Base-by-base conservation (phyloP, 2,329 filamentous ascomycete genomes). In the Aspergillus aculeatus region DNA sequence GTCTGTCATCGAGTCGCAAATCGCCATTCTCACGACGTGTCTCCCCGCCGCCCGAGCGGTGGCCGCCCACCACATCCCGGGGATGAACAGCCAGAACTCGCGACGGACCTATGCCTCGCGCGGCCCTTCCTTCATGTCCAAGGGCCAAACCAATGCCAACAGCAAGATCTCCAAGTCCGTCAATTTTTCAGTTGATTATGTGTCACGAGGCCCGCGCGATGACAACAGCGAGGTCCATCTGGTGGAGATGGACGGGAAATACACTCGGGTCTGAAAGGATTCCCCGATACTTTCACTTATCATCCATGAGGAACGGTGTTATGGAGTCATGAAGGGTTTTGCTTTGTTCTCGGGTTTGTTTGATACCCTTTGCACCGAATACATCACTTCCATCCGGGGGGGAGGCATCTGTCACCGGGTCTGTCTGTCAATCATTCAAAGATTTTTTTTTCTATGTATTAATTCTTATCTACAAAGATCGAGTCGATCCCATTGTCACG, bases 1-100 rank as follows among this genome's bases (percentile, higher is more conserved):
- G 69, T 70, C 69, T 6, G 64, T 71, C 14, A 69, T 71, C 38
- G 69, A 71, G 55, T 59, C 59, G 26, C 66, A 69, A 24, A 68
- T 71, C 32, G 64, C 69, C 9, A 57, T 71, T 12, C 52, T 71
- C 51, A 70, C 67, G 26, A 68, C 69, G 12, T 71, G 69, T 47
- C 52, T 71, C 1, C 69, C 69, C 26, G 63, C 69, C 29, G 64
- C 64, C 38, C 60, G 69, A 31, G 69, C 69, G 4, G 48, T 71
- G 11, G 9, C 68, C 11, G 64, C 61, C 4, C 64, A 63, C 19
- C 62, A 60, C 52, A 62, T 68, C 49, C 69, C 69, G 0, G 35
- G 48, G 1, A 38, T 68, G 4, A 31, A 67, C 29, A 60, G 62
- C 23, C 61, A 58, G 29, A 56, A 58, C n/a, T 35, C 49, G 5